Evolutionary conservation across 2,329 filamentous ascomycete genomes (phyloP), one percentile per base, ranked within the genome.

Genomic region (Chaetomiaceae sp.): DNA sequence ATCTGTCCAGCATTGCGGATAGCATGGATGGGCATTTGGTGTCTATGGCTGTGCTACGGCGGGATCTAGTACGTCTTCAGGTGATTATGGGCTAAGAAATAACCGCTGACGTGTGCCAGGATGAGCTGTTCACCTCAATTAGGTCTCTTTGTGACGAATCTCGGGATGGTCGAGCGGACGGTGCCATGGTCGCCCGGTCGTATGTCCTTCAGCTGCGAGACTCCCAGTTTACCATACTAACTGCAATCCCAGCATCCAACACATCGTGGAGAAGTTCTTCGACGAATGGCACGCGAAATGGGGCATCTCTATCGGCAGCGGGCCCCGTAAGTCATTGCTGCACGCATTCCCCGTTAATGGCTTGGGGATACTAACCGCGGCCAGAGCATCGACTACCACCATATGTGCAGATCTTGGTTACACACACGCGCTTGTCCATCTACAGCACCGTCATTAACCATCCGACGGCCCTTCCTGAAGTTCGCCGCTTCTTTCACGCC

Each of bases 361-460:
- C 6, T 19, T 5, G 8, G 33, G 15, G 11, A n/a, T 15, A 32
- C 29, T 26, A n/a, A 15, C 24, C 2, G 38, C 6, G 20, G 15
- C 12, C 38, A 46, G 44, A 50, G 42, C 68, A 70, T 14, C 71
- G 70, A 1, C 71, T 88, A 1, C 84, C 84, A 0, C 83, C 84
- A 0, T 88, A 88, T 51, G 83, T 88, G 20, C 83, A 88, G 48
- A 87, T 88, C 42, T 70, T 88, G 3, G 80, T 86, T 32, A 84
- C 78, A 0, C 84, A 88, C 54, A 87, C 84, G 1, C 76, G 82
- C 20, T 68, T 88, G 1, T 87, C 84, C n/a, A 84, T 83, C 12
- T 87, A 88, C 60, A 79, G 80, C 45, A 81, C 79, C 49, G 82
- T 88, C 10, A 84, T 88, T 58, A 88, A 88, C 54, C 83, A 87